Percentiles rank a stretch among this genome's conserved stretches.
These are phyloP conservation scores for Aspergillus sparsus DNA, from an alignment of 495 filamentous ascomycete species.

Conservation along the genomic window DNA sequence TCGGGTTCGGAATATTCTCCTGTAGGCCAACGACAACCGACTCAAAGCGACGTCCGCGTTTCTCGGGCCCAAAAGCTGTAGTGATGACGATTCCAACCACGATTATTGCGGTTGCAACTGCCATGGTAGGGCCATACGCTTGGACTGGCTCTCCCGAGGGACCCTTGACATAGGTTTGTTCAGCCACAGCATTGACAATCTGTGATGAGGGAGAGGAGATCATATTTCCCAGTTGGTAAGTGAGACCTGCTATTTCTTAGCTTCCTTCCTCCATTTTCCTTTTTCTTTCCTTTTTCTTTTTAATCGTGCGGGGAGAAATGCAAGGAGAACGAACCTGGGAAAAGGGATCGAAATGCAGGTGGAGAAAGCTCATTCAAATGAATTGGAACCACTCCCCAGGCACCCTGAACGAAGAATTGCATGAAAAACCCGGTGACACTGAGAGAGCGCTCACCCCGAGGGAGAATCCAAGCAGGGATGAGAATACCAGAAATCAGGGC, in stretches of 20 bases:
- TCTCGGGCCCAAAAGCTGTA: slow-evolving; percentile 57
- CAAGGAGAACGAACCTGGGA: slow-evolving; percentile 29
- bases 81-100: slow-evolving; percentile 63
- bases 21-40: slow-evolving; percentile 56
- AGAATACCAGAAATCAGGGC: slow-evolving; percentile 58
- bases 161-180: slow-evolving; percentile 50
- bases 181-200: slow-evolving; percentile 68
- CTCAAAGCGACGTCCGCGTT: slow-evolving; percentile 67
- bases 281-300: too few species aligned
- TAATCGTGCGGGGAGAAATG: not conserved
- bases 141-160: slow-evolving; percentile 52
- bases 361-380: slow-evolving; percentile 79
- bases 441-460: slow-evolving; percentile 54
- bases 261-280: too few species aligned
- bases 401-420: slow-evolving; percentile 78
- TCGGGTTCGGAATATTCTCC: slow-evolving; percentile 26
- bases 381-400: slow-evolving; percentile 77
- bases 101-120: slow-evolving; percentile 69
- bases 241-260: slow-evolving; percentile 29
- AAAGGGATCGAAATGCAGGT: slow-evolving; percentile 66
- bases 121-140: slow-evolving; percentile 71
- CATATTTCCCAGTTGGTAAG: slow-evolving; percentile 78
- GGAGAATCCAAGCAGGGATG: slow-evolving; percentile 74
- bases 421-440: slow-evolving; percentile 71
- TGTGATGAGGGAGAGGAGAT: slow-evolving; percentile 71